Evolutionary conservation across 1,284 basidiomycete genomes (phyloP), one percentile per base, ranked within the genome.

Genomic region (Wallemia mellicola): DNA sequence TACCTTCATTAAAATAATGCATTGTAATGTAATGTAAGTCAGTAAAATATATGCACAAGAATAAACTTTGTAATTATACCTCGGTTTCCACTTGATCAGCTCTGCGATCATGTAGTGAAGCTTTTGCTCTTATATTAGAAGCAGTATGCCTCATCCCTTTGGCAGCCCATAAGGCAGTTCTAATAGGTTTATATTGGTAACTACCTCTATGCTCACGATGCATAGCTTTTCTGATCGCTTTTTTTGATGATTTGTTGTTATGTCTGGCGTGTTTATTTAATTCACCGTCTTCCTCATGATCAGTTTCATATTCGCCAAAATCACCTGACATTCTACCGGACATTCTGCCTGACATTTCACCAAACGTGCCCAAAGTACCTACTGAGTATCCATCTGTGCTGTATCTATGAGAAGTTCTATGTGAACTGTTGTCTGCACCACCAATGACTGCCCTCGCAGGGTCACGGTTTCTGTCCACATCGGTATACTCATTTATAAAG

Each of bases 401-500:
- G 5, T 48, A 11, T 22, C 38, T 48, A 32, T n/a, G n/a, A n/a
- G n/a, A n/a, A n/a, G n/a, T n/a, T n/a, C n/a, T n/a, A n/a, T n/a
- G n/a, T n/a, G n/a, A n/a, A n/a, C n/a, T n/a, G n/a, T n/a, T n/a
- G n/a, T n/a, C n/a, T n/a, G n/a, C 30, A 32, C 30, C 30, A 11
- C 38, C 19, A n/a, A 15, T n/a, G 5, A n/a, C 38, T 22, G 14
- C 19, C 5, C 38, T 48, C 5, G 38, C 38, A 14, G 55, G 24
- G 27, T 28, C 55, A 7, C 55, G 7, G 3, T 25, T 14, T 17
- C 55, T 26, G 24, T 57, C 55, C 55, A 57, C 55, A 25, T 57
- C 55, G 9, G 55, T 57, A 24, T 57, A 57, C 55, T 57, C 55
- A 25, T n/a, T 26, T 9, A 57, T 57, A 28, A 57, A 57, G 55